Base-by-base conservation (phyloP, 2,329 filamentous ascomycete genomes). In the Cordyceps militaris region DNA sequence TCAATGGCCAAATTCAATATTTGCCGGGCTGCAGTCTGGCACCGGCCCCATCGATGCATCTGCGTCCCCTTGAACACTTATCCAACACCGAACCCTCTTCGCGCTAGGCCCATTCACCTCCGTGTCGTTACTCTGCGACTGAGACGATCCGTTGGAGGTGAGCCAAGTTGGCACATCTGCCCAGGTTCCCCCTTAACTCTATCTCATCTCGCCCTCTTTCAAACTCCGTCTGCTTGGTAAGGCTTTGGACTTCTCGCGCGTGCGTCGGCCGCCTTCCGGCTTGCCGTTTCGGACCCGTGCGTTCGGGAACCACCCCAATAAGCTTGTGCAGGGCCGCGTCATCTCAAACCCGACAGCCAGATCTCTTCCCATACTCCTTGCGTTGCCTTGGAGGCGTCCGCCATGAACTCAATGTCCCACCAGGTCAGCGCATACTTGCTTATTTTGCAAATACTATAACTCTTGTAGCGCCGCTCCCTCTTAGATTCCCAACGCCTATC, bases 91-190 rank as follows among this genome's bases (percentile, higher is more conserved):
- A 49, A 42, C 44, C 21, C 8, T 30, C 13, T 9, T 47, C 32
- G 30, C 53, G 44, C 46, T 56, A 49, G 46, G 30, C 26, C 14
- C 34, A 44, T 40, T 50, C 54, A 36, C 49, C 54, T 56, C 53
- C 52, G 42, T 55, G 40, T 46, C 26, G 26, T 47, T 28, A 26
- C 28, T 34, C 14, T 23, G 38, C 50, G 24, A 44, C n/a, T 47
- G 4, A 34, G 8, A 40, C 40, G 48, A 21, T 36, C 43, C 53
- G 53, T 48, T 56, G 53, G 44, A 43, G 34, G 49, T 56, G 54
- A 6, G 21, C 13, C 38, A 42, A 32, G 10, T 49, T 14, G 40
- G 19, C 24, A 42, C 43, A 36, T 56, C 24, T 16, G 23, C 16
- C 4, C 23, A 8, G 14, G 24, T 43, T 24, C 34, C 44, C n/a